These are phyloP conservation scores for Aspergillus nomiae DNA, from an alignment of 2,329 filamentous ascomycete genomes.

Conservation along the genomic window DNA sequence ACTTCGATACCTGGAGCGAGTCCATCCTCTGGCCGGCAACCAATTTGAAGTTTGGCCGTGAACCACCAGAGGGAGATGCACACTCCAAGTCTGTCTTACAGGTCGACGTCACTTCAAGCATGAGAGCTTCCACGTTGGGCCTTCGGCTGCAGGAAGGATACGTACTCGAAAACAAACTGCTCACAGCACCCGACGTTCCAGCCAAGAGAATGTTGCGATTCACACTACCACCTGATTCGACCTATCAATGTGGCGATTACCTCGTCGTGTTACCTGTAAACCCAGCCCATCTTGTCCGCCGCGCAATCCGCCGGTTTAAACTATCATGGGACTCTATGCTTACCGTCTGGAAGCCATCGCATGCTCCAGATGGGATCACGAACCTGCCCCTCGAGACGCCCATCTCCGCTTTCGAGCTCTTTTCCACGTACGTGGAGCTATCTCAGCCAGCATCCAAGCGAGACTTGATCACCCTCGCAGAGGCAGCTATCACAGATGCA, in stretches of 20 bases:
- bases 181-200: slow-evolving; percentile 55
- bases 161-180: slow-evolving; percentile 55
- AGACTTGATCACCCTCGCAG: slow-evolving; percentile 49
- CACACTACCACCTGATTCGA: slow-evolving; percentile 65
- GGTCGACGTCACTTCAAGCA: slow-evolving; percentile 56
- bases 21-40: slow-evolving; percentile 56
- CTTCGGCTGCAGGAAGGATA: slow-evolving; percentile 65
- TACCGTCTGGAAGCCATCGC: slow-evolving; percentile 57
- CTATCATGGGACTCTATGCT: slow-evolving; percentile 70
- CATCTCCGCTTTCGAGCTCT: slow-evolving; percentile 63
- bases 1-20: slow-evolving; percentile 70
- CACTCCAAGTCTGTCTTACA: slow-evolving; percentile 40
- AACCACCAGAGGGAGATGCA: slow-evolving; percentile 14
- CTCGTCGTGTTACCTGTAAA: slow-evolving; percentile 74
- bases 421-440: slow-evolving; percentile 73
- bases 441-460: slow-evolving; percentile 72
- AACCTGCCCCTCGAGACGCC: slow-evolving; percentile 57
- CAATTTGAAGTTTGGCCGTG: slow-evolving; percentile 39
- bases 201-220: slow-evolving; percentile 69
- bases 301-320: slow-evolving; percentile 65
- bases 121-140: slow-evolving; percentile 59
- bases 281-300: slow-evolving; percentile 60
- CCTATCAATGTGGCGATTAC: slow-evolving; percentile 75
- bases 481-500: slow-evolving; percentile 54
- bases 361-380: slow-evolving; percentile 40